Conservation (phyloP, 2,329 filamentous ascomycete species). For the Talaromyces islandicus region DNA sequence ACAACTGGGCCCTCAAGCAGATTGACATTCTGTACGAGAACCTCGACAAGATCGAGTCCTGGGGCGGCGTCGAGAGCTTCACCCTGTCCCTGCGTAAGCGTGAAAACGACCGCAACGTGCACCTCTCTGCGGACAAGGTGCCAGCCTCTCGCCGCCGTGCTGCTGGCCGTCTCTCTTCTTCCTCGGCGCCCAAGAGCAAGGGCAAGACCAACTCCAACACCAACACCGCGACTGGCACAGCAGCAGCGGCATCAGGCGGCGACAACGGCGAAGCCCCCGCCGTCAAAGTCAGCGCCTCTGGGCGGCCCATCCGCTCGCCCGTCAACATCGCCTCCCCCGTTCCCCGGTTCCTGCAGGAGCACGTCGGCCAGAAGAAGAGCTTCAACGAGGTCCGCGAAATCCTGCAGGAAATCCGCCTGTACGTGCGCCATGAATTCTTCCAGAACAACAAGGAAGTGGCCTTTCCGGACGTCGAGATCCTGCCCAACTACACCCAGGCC, state of each 20-base stretch:
- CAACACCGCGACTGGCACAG: not conserved
- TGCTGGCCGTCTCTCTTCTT: not conserved
- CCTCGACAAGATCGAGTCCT: constrained; percentile 56
- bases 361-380: not conserved
- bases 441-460: constrained; percentile 11
- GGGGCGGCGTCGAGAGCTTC: constrained; percentile 58
- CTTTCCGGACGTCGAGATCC: constrained; percentile 37
- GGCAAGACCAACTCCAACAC: not conserved
- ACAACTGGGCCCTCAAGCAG: constrained; percentile 53
- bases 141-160: constrained; percentile 2
- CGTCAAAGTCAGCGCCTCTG: constrained; percentile 1
- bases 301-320: constrained; percentile 14
- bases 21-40: constrained; percentile 59
- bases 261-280: not conserved
- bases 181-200: not conserved
- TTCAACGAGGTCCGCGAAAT: constrained; percentile 17
- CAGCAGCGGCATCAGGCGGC: not conserved
- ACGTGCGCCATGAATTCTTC: constrained; percentile 16
- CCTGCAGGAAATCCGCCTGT: constrained; percentile 16
- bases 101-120: constrained; percentile 31
- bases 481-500: constrained; percentile 24
- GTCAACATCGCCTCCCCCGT: constrained; percentile 25
- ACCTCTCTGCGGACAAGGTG: not conserved
- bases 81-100: constrained; percentile 59
- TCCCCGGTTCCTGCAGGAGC: constrained; percentile 25